phyloP scores from a whole-genome alignment of 768 basidiomycete species.

The Mycena maculata region DNA sequence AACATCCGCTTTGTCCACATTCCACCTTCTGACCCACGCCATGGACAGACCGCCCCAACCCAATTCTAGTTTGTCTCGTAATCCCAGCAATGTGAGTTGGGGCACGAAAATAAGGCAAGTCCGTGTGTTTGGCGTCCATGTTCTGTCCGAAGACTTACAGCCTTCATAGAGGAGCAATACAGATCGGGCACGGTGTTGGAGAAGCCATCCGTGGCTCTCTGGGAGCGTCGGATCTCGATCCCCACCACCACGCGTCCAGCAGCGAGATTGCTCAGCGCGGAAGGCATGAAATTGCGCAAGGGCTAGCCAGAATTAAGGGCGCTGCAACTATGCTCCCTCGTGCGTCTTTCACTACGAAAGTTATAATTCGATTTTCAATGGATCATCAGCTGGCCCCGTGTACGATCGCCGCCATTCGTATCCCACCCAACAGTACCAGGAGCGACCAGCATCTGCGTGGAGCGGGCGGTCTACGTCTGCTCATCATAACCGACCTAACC shows the following conservation, averaged over 20 bases:
- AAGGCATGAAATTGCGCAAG: slow-evolving; percentile 31
- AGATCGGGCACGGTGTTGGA: slow-evolving; percentile 28
- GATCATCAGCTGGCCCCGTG: slow-evolving; percentile 28
- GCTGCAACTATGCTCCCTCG: slow-evolving; percentile 23
- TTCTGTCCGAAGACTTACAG: background rate
- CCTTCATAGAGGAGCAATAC: slow-evolving; percentile 29
- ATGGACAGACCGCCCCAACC: slow-evolving; percentile 15
- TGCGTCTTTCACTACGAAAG: slow-evolving; percentile 1
- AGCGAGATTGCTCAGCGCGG: slow-evolving; percentile 31
- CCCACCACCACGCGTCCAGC: slow-evolving; percentile 20
- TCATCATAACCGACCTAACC: slow-evolving; percentile 9
- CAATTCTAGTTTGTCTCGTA: slow-evolving; percentile 3
- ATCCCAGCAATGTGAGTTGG: slow-evolving; percentile 29
- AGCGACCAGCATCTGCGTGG: slow-evolving; percentile 6
- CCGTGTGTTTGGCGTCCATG: background rate
- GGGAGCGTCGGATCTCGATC: slow-evolving; percentile 23
- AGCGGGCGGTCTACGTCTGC: slow-evolving; percentile 14
- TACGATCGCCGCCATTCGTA: slow-evolving; percentile 32
- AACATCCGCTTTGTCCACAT: no score
- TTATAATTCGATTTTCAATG: background rate
- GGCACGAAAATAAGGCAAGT: slow-evolving; percentile 27
- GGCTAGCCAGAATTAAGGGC: slow-evolving; percentile 29
- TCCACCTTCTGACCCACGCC: background rate
- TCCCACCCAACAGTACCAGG: slow-evolving; percentile 30
- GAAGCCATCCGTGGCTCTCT: slow-evolving; percentile 32